Base-by-base conservation (phyloP, 495 filamentous ascomycete genomes). In the Penicillium macrosclerotiorum region DNA sequence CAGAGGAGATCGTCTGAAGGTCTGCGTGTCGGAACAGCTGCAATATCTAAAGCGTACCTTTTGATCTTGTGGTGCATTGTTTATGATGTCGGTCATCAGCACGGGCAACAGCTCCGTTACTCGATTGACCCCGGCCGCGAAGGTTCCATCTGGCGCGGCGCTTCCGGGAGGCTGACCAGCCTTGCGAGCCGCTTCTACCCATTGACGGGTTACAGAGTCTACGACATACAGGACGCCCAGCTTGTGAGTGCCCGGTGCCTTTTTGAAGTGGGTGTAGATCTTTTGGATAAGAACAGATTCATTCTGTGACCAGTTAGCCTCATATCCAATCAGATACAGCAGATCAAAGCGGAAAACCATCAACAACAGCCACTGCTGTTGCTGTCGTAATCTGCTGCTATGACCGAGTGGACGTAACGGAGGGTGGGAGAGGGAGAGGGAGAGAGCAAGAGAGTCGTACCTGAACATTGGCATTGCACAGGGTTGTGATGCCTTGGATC, bases 131-230 rank as follows among this genome's bases (percentile, higher is more conserved):
- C 91, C 93, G 49, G 91, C 91, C 65, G 89, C 89, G 74, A 82
- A 95, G 35, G 92, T 96, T 51, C 93, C 93, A 72, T 95, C 88
- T 48, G 80, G 78, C 45, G 89, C 87, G 59, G 79, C 74, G 55
- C 76, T 79, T 62, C 84, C 87, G 60, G 90, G 76, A 45, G 83
- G 74, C 66, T 97, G 90, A 49, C 88, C 88, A 49, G 84, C 78
- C 54, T 82, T 82, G 68, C 89, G 90, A 51, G 93, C 94, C 66
- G 88, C 85, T 67, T 98, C 91, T 80, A 95, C 81, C 90, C 94
- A 98, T 72, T 91, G 89, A 71, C 93, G 88, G 66, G 90, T 90
- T 84, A 98, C 90, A 79, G 91, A 95, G 80, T 98, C 94, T 94
- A 98, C 89, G 74, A 97, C 90, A 84, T 98, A 98, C 74, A 98